Conservation (phyloP, 352 stramenopile genomes). For the Pythium volutum region DNA sequence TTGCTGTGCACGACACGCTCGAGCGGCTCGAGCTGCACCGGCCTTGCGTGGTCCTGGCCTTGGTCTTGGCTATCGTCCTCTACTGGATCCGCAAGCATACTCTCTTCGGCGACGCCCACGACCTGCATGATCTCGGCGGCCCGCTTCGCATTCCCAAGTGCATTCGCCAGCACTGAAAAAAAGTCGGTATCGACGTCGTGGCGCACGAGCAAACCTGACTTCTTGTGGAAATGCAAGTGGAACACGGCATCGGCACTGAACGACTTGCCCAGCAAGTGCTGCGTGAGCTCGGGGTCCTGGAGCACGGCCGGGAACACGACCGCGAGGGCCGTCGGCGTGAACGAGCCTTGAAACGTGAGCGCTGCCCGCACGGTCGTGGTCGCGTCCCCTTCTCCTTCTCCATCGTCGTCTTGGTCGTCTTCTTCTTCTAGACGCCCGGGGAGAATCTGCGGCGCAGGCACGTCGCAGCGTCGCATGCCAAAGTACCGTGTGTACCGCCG, state of each 20-base stretch:
- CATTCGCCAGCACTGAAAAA: neutral
- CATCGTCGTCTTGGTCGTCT: too few species aligned
- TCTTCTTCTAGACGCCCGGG: neutral
- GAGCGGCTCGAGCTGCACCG: neutral
- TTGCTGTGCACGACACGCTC: conserved; percentile 4
- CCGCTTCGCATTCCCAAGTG: neutral
- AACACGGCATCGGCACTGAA: neutral
- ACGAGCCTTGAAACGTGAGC: neutral
- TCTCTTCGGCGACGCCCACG: neutral
- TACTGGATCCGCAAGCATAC: conserved; percentile 3
- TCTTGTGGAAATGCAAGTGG: conserved; percentile 5
- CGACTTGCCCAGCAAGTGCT: neutral
- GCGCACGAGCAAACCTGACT: neutral
- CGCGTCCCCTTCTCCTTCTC: too few species aligned
- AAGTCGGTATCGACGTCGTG: conserved; percentile 2
- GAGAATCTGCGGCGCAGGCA: neutral
- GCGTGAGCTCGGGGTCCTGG: neutral
- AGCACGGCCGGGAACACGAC: neutral
- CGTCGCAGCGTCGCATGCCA: neutral
- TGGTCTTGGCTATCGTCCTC: neutral
- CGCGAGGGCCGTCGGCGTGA: neutral
- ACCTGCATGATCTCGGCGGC: conserved; percentile 4
- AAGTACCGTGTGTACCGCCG: conserved; percentile 18
- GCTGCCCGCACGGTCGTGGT: neutral
- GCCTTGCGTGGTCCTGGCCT: too few species aligned